Percentiles rank a stretch among this genome's conserved stretches.
phyloP scores from a whole-genome alignment of 257 asterid genomes.

The Primulina eburnea region DNA sequence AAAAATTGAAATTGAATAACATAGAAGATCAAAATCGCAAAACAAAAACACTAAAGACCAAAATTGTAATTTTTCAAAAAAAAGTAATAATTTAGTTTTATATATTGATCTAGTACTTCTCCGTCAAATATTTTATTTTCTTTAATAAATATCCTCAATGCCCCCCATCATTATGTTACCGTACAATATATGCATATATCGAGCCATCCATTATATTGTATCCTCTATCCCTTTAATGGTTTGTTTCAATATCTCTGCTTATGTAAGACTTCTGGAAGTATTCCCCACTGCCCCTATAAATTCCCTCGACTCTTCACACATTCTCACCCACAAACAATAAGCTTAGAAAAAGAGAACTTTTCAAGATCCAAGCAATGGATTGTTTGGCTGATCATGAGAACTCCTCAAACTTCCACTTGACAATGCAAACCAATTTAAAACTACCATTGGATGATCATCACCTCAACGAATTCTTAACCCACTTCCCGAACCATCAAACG shows the following conservation, averaged over 20 bases:
- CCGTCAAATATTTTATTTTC: too few species aligned
- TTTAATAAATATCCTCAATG: constrained; percentile 1
- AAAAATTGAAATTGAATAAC: too few species aligned
- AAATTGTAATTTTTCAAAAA: too few species aligned
- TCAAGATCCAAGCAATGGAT: constrained; percentile 46
- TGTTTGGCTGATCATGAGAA: constrained; percentile 38
- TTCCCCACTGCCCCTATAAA: constrained; percentile 52
- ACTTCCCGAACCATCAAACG: constrained; percentile 34
- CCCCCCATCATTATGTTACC: constrained; percentile 30
- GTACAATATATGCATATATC: constrained; percentile 31
- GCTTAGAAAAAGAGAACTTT: constrained; percentile 15
- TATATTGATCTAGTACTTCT: too few species aligned
- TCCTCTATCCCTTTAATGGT: constrained; percentile 23
- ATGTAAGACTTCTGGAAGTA: constrained; percentile 44
- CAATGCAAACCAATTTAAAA: constrained; percentile 40
- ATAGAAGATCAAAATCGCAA: too few species aligned
- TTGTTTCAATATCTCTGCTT: constrained; percentile 32
- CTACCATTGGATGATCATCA: constrained; percentile 27
- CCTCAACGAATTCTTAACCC: constrained; percentile 33
- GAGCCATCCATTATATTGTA: constrained; percentile 28
- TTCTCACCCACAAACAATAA: constrained; percentile 19
- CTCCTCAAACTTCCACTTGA: constrained; percentile 38
- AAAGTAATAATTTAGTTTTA: too few species aligned
- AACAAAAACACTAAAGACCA: too few species aligned
- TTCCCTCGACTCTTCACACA: constrained; percentile 46